Evolutionary conservation across 352 stramenopile species (phyloP), one percentile per base, ranked within the genome.

Genomic region (Phytophthora palmivora): DNA sequence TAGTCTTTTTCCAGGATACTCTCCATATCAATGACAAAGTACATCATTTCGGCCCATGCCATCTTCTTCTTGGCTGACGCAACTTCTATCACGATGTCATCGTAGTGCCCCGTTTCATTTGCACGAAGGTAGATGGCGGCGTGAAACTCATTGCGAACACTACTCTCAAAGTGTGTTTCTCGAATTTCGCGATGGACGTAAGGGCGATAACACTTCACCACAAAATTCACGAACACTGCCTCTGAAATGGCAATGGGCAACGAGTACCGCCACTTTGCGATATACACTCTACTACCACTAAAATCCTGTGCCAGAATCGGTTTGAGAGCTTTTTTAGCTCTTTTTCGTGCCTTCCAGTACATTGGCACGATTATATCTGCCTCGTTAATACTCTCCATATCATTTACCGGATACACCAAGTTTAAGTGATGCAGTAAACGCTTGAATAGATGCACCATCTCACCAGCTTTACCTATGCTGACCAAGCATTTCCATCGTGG

Each of bases 11-110:
- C 3, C 36, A 68, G 19, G 14, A 69, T 8, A 21, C 32, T 7
- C 21, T 69, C 60, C 60, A 69, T 69, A 6, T 36, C 43, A 18
- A 63, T 51, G 6, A 69, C 38, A 6, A 58, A 69, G 18, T 54
- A 45, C 9, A 32, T 16, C 60, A 69, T 63, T 22, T 58, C 51
- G 1, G 43, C 30, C 60, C 60, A 69, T 7, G 52, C 60, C 11
- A 63, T 11, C 16, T 63, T 39, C 9, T 18, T 22, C 21, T 51
- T 44, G 6, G 15, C n/a, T 19, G 37, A 51, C 19, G 28, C 51
- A 11, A 63, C 60, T 52, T 58, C 52, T 21, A 69, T 69, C 30
- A 28, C 41, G 34, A 70, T 61, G 14, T 56, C 34, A 32, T 70
- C 55, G 11, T 16, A 43, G 2, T 8, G n/a, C 2, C 15, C 21